A percentile compares a stretch with the other conserved stretches of the same genome.
phyloP scores from a whole-genome alignment of 2,329 filamentous ascomycete species.

The Colletotrichum sp. region DNA sequence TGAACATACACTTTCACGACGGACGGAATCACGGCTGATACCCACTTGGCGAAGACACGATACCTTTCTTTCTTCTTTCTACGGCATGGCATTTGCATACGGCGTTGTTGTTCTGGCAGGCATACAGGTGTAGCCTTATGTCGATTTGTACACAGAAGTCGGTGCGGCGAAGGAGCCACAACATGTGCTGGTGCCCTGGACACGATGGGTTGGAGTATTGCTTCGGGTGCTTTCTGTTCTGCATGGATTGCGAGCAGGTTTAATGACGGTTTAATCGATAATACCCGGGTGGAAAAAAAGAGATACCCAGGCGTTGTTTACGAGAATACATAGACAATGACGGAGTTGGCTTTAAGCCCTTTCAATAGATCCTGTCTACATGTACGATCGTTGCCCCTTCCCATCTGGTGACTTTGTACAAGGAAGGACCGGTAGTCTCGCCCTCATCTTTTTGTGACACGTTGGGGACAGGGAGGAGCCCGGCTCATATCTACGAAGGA shows the following conservation, averaged over 20 bases:
- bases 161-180: not conserved
- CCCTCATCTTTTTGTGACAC: not conserved
- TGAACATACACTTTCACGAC: constrained; percentile 1
- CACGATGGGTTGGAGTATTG: not conserved
- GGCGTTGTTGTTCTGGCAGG: constrained; percentile 3
- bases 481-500: not conserved
- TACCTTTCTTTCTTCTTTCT: not conserved
- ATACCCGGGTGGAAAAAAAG: not conserved
- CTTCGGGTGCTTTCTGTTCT: not conserved
- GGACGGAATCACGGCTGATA: constrained; percentile 11
- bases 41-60: not conserved
- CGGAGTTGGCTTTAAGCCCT: not conserved
- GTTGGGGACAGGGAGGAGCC: not conserved
- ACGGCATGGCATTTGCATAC: not conserved
- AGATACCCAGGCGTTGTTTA: not conserved
- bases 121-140: not conserved
- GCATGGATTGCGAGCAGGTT: not conserved
- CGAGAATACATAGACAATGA: not conserved
- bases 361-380: not conserved
- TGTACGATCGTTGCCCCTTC: not conserved
- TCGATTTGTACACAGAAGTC: not conserved
- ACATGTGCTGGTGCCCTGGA: not conserved
- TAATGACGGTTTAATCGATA: not conserved
- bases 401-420: not conserved
- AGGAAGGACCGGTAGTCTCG: not conserved